A percentile compares a stretch with the other conserved stretches of the same genome.
phyloP scores from a whole-genome alignment of 1,284 basidiomycete genomes.

The Exobasidium cylindrosporum region DNA sequence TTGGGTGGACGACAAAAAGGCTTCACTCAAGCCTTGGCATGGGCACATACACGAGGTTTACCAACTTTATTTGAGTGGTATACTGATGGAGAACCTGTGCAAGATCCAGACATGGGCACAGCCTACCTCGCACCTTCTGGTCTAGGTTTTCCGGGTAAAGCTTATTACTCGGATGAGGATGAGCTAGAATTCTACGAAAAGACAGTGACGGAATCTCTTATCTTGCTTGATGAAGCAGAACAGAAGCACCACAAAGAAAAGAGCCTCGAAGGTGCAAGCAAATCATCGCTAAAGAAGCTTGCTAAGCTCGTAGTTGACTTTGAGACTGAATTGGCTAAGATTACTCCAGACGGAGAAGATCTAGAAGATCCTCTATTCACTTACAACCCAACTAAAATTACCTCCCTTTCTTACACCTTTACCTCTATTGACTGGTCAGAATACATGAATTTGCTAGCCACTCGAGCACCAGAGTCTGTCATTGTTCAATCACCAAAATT shows the following conservation, averaged over 20 bases:
- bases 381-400: constrained; percentile 80
- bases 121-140: constrained; percentile 80
- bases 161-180: constrained; percentile 81
- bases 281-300: constrained; percentile 55
- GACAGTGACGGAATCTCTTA: constrained; percentile 69
- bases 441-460: constrained; percentile 80
- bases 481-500: constrained; percentile 84
- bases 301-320: constrained; percentile 72
- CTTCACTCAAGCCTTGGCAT: constrained; percentile 75
- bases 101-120: constrained; percentile 82
- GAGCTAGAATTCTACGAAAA: constrained; percentile 70
- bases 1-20: constrained; percentile 58
- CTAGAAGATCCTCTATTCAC: constrained; percentile 72
- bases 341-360: constrained; percentile 65
- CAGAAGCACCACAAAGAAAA: constrained; percentile 50
- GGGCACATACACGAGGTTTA: constrained; percentile 68
- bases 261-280: constrained; percentile 54
- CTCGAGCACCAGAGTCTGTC: constrained; percentile 65
- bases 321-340: constrained; percentile 75
- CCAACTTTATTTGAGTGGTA: constrained; percentile 72
- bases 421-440: constrained; percentile 75
- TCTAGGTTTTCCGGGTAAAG: constrained; percentile 86
- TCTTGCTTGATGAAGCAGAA: constrained; percentile 61
- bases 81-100: constrained; percentile 82
- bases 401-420: constrained; percentile 61